Conservation (phyloP, 169 alveolate genomes). For the Neospora caninum region DNA sequence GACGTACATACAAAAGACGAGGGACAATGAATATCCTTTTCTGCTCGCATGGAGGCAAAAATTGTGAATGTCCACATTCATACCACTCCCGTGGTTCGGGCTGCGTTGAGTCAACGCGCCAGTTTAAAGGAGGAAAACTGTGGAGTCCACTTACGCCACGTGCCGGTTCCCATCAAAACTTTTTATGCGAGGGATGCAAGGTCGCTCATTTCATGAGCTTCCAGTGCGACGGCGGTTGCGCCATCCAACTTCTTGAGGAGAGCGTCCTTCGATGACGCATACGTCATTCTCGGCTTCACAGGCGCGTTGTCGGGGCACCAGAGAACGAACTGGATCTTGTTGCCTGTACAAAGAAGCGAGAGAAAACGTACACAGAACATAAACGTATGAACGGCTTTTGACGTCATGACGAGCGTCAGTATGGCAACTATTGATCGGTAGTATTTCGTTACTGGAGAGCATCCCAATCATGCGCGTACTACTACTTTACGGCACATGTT, state of each 20-base stretch:
- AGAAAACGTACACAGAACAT: neutral
- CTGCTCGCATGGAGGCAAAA: neutral
- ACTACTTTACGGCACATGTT: too few species aligned
- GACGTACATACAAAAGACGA: neutral
- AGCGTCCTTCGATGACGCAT: conserved; percentile 79
- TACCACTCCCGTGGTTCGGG: too few species aligned
- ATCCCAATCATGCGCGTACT: too few species aligned
- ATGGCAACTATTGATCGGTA: too few species aligned
- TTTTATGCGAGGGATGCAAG: conserved; percentile 45
- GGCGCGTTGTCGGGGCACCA: conserved; percentile 78
- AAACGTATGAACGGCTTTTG: too few species aligned
- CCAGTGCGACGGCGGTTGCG: conserved; percentile 73
- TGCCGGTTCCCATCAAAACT: too few species aligned
- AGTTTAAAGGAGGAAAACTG: too few species aligned
- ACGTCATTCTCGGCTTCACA: conserved; percentile 78
- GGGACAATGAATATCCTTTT: neutral
- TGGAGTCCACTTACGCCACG: too few species aligned
- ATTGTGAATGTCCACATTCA: neutral
- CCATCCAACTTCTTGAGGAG: conserved; percentile 76
- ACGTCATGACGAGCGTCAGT: too few species aligned
- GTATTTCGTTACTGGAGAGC: too few species aligned
- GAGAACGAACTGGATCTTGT: conserved; percentile 70
- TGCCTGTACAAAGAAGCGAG: neutral
- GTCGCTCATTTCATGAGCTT: conserved; percentile 76
- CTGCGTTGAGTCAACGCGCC: too few species aligned